Base-by-base conservation (phyloP, 2,329 filamentous ascomycete species). In the Colletotrichum sp. region DNA sequence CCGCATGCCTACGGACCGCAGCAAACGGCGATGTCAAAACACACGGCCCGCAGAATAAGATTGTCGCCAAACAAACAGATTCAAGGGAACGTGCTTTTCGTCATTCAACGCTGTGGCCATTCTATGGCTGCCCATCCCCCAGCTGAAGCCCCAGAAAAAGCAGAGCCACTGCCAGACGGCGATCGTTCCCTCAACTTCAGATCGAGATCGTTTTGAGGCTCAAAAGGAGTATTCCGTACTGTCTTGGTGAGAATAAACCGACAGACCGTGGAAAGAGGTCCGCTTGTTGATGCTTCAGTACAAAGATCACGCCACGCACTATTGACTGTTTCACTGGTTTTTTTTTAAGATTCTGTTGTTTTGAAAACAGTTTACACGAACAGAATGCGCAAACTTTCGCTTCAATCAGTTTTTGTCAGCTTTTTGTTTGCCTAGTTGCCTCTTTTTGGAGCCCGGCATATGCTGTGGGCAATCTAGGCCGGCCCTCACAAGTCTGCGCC, bases 21-120 rank as follows among this genome's bases (percentile, higher is more conserved):
- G 69, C 62, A 75, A 62, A 66, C 62, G 27, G 62, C 68, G 67
- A n/a, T 39, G 66, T 43, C 72, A 75, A 61, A 75, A 75, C 68
- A 75, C 16, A 55, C 30, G 70, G 73, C 56, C 70, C 64, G 64
- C 43, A 73, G 56, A 61, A 30, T 73, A 68, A 73, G 70, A 73
- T 73, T 75, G 64, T 32, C 64, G 9, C 64, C 73, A 75, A 75
- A 75, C 73, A 75, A 73, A 75, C 48, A 73, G 28, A 65, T 27
- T 52, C 70, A 64, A 60, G 32, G 70, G 73, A 75, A 75, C 70
- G 73, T 64, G 43, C 64, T 68, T 60, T 73, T 32, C 73, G 64
- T 75, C 73, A 75, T 75, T 28, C 58, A 25, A 58, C 25, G 25
- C 34, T 64, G 18, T 39, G n/a, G 13, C 30, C 39, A 58, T 52